Conservation (phyloP, 2,329 filamentous ascomycete genomes). For the Calonectria hongkongensis region DNA sequence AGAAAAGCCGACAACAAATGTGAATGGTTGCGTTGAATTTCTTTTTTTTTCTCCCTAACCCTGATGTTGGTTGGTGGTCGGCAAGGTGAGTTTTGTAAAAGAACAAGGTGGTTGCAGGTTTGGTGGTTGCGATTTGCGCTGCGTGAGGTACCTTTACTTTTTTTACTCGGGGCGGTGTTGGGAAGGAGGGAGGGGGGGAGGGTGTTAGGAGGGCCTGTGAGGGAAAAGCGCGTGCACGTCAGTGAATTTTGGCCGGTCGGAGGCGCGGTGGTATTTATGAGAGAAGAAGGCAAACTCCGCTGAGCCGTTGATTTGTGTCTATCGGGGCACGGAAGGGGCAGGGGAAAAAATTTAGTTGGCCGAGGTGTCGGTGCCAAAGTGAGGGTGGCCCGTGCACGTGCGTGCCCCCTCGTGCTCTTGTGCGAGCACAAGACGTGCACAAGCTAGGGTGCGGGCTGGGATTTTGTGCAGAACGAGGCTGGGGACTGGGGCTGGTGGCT, state of each 20-base stretch:
- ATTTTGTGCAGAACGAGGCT: slow-evolving; percentile 40
- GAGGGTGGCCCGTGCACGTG: slow-evolving; percentile 37
- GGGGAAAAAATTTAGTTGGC: slow-evolving; percentile 61
- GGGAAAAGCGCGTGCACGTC: slow-evolving; percentile 68
- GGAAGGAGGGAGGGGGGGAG: slow-evolving; percentile 47
- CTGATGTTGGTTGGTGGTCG: slow-evolving; percentile 39
- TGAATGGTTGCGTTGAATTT: slow-evolving; percentile 41
- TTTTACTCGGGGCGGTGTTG: slow-evolving; percentile 36
- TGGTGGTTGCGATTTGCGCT: slow-evolving; percentile 38
- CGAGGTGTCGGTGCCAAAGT: slow-evolving; percentile 48
- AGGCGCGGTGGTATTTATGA: slow-evolving; percentile 69
- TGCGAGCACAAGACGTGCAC: slow-evolving; percentile 12
- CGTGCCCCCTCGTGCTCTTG: slow-evolving; percentile 32
- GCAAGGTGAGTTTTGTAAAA: slow-evolving; percentile 34
- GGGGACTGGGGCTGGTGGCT: slow-evolving; percentile 36
- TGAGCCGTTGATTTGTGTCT: slow-evolving; percentile 61
- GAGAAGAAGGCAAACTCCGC: slow-evolving; percentile 61
- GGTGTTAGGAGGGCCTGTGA: slow-evolving; percentile 61
- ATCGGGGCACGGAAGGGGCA: slow-evolving; percentile 61
- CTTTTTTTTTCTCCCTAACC: slow-evolving; percentile 1
- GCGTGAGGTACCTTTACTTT: slow-evolving; percentile 49
- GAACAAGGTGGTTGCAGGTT: slow-evolving; percentile 25
- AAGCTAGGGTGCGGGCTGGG: slow-evolving; percentile 14
- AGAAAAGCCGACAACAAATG: slow-evolving; percentile 33
- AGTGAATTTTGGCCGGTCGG: slow-evolving; percentile 65